Conservation (phyloP, 805 yeast species). For the Myxozyma udenii region DNA sequence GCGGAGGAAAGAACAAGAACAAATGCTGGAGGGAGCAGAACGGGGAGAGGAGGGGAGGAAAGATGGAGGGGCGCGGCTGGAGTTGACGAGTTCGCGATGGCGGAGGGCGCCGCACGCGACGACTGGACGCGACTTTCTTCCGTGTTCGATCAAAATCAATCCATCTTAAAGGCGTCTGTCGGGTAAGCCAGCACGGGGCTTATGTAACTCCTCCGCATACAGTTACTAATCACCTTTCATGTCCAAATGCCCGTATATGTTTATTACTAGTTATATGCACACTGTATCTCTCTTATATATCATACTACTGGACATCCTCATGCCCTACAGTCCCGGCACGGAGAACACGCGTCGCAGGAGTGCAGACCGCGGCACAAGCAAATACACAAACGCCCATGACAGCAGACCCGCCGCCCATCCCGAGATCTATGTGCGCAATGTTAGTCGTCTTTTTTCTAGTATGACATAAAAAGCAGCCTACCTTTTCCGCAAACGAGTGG, state of each 20-base stretch:
- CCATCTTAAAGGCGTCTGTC: too few species aligned
- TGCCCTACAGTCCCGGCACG: conserved; percentile 27
- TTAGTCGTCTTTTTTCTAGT: neutral
- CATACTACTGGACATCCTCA: too few species aligned
- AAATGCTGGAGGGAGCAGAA: neutral
- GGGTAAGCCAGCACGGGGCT: too few species aligned
- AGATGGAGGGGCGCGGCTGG: neutral
- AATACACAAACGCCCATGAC: conserved; percentile 26
- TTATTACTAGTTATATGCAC: too few species aligned
- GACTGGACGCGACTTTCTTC: too few species aligned
- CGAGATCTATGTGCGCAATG: conserved; percentile 16
- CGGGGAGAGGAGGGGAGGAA: neutral
- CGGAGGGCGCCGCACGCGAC: too few species aligned
- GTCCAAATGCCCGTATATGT: too few species aligned
- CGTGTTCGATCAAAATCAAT: too few species aligned
- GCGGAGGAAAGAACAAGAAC: neutral
- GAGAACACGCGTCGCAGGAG: conserved; percentile 8
- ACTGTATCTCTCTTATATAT: too few species aligned
- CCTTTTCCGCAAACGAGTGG: conserved; percentile 74
- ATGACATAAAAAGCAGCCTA: neutral
- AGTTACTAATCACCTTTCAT: too few species aligned
- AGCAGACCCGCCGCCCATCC: conserved; percentile 27
- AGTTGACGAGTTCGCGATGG: too few species aligned
- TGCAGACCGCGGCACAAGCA: conserved; percentile 10
- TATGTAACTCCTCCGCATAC: too few species aligned